Conservation (phyloP, 106 monocot genomes). For the Allium cepa region DNA sequence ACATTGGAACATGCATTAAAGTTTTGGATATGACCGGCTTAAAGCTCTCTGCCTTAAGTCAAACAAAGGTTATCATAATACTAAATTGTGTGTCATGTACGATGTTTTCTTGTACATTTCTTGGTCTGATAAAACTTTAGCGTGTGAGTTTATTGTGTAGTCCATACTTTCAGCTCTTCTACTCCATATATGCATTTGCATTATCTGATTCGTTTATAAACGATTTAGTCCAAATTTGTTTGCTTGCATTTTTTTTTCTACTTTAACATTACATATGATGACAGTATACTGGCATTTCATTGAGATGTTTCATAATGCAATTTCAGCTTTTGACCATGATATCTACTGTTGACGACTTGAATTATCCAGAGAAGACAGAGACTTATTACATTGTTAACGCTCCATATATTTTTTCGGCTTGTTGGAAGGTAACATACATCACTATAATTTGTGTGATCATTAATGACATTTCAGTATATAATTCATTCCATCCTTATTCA, state of each 20-base stretch:
- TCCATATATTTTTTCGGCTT: constrained; percentile 91
- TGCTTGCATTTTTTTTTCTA: constrained; percentile 1
- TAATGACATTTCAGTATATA: neutral
- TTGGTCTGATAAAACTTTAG: neutral
- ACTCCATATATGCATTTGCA: too few species aligned
- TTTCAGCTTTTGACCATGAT: constrained; percentile 79
- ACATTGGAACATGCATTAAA: constrained; percentile 68
- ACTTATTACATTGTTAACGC: constrained; percentile 94
- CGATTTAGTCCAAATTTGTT: neutral
- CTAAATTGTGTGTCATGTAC: too few species aligned
- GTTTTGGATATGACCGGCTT: constrained; percentile 90
- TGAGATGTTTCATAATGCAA: neutral
- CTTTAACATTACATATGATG: neutral
- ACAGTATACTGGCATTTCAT: neutral
- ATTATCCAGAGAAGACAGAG: constrained; percentile 95
- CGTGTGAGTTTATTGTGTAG: neutral
- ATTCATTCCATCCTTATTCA: neutral
- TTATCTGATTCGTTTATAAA: too few species aligned
- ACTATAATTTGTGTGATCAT: too few species aligned
- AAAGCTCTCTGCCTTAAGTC: constrained; percentile 78
- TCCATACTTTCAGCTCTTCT: neutral
- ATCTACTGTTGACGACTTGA: constrained; percentile 89
- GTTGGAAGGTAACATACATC: constrained; percentile 68
- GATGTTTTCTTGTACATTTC: neutral
- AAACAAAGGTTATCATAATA: constrained; percentile 52